Percentiles rank a stretch among this genome's conserved stretches.
These are phyloP conservation scores for Cynanchum wilfordii DNA, from an alignment of 257 asterid genomes.

Conservation along the genomic window DNA sequence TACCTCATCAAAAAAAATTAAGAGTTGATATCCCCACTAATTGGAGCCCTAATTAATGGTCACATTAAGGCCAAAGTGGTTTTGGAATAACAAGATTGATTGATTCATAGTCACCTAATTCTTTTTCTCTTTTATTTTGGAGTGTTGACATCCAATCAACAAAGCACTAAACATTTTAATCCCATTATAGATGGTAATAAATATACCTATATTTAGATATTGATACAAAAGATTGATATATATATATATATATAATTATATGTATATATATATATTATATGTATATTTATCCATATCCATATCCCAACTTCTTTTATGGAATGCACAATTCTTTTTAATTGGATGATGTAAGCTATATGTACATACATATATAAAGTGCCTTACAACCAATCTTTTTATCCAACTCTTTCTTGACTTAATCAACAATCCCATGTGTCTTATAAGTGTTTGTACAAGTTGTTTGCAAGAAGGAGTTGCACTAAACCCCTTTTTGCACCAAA, in stretches of 20 bases:
- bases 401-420: conserved; percentile 1
- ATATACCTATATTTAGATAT: background rate
- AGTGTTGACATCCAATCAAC: conserved; percentile 11
- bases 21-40: background rate
- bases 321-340: background rate
- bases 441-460: background rate
- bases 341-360: background rate
- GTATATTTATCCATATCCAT: too few relatives aligned
- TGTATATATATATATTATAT: too few relatives aligned
- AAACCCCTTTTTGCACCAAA: background rate
- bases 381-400: background rate
- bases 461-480: background rate
- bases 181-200: background rate
- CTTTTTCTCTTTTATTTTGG: too few relatives aligned
- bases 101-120: background rate
- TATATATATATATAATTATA: too few relatives aligned
- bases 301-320: too few relatives aligned
- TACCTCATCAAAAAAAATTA: background rate
- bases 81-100: background rate
- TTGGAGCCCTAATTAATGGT: background rate
- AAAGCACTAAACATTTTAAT: background rate
- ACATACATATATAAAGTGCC: background rate
- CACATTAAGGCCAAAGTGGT: background rate
- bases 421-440: background rate
- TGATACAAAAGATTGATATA: background rate